Evolutionary conservation across 2,329 filamentous ascomycete species (phyloP), one percentile per base, ranked within the genome.

Genomic region (Fusarium bulbicola): DNA sequence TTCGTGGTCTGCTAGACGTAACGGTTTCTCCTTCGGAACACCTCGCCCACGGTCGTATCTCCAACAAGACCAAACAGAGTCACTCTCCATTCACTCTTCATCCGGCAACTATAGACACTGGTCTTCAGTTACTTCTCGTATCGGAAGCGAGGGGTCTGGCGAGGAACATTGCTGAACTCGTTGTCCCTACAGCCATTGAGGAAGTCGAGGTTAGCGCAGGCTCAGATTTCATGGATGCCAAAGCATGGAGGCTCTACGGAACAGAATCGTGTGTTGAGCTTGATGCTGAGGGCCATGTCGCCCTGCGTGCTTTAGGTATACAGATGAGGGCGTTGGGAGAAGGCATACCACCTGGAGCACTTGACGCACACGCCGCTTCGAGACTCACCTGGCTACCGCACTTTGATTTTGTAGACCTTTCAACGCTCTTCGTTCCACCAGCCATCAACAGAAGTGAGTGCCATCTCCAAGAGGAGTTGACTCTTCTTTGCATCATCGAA

Each of bases 301-400:
- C 52, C 1, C 28, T 68, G 1, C 45, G 7, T 15, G 66, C 66
- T 3, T 66, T 62, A 1, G 56, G 66, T 12, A 43, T 68, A 3
- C 24, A 39, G 2, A 40, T 69, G 13, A 50, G 30, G 14, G 10
- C 57, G 0, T 10, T 69, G 7, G 66, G 50, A n/a, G 66, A 66
- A 6, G 66, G 62, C 14, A 28, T 24, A 0, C 5, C 57, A 2
- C 12, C 40, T 15, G 62, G 37, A 2, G 15, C 14, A n/a, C n/a
- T 53, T 12, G 52, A 62, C 15, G 40, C 53, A 7, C 57, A 66
- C 6, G 63, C 57, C 7, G 45, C 66, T 8, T 36, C 66, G 14
- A 43, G 62, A 11, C 49, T 69, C n/a, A 58, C 13, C 6, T 69
- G 66, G 66, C 57, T 62, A 12, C 66, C 66, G 46, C 63, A 69